These are phyloP conservation scores for Sugiyamaella japonica DNA, from an alignment of 1,139 yeast species.

Conservation along the genomic window DNA sequence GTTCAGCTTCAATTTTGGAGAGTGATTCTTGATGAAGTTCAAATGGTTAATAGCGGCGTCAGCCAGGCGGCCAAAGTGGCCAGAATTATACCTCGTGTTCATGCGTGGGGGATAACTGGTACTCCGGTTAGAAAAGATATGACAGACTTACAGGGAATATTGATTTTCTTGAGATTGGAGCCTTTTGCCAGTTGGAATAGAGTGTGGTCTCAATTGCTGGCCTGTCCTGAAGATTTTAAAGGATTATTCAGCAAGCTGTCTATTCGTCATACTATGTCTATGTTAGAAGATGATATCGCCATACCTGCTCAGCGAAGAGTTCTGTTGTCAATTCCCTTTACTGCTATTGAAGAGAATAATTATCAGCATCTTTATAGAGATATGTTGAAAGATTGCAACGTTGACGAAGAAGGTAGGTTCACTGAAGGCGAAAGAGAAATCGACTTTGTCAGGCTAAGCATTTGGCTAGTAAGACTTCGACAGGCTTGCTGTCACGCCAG, in stretches of 20 bases:
- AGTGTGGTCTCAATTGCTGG: slow-evolving; percentile 37
- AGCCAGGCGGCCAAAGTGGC: slow-evolving; percentile 82
- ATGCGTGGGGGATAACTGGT: slow-evolving; percentile 97
- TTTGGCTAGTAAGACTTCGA: slow-evolving; percentile 67
- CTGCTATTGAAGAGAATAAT: slow-evolving; percentile 79
- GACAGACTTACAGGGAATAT: slow-evolving; percentile 66
- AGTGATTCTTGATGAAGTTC: slow-evolving; percentile 88
- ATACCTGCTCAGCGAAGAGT: slow-evolving; percentile 77
- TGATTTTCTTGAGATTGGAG: slow-evolving; percentile 61
- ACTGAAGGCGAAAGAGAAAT: slow-evolving; percentile 29
- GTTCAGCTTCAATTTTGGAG: slow-evolving; percentile 88
- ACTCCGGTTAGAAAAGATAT: slow-evolving; percentile 76
- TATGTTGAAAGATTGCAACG: slow-evolving; percentile 62
- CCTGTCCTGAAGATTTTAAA: slow-evolving; percentile 46
- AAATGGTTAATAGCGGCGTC: slow-evolving; percentile 76
- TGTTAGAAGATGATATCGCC: slow-evolving; percentile 73
- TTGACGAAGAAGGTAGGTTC: slow-evolving; percentile 52
- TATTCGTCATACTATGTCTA: slow-evolving; percentile 78
- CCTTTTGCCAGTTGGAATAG: slow-evolving; percentile 54
- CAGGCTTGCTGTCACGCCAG: slow-evolving; percentile 85
- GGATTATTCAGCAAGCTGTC: slow-evolving; percentile 52
- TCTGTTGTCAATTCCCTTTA: slow-evolving; percentile 69
- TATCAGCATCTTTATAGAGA: slow-evolving; percentile 63
- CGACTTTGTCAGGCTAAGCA: slow-evolving; percentile 32
- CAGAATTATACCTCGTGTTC: slow-evolving; percentile 73